Percentiles rank a stretch among this genome's conserved stretches.
These are phyloP conservation scores for Beauveria sp. DNA, from an alignment of 2,329 filamentous ascomycete species.

Conservation along the genomic window DNA sequence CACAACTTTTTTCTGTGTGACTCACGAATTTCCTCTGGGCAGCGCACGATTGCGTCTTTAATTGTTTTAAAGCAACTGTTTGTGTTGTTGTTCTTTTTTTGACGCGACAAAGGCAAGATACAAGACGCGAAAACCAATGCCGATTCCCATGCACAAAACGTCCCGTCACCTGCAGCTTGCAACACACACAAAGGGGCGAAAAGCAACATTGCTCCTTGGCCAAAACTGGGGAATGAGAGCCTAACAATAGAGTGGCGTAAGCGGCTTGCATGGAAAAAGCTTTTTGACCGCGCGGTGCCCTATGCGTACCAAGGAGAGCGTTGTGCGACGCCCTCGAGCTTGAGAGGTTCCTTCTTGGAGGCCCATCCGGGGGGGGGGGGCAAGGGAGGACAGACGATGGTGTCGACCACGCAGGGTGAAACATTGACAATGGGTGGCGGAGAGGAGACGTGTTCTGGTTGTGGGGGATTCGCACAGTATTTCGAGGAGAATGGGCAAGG, in stretches of 20 bases:
- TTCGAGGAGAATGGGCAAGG: too few relatives aligned
- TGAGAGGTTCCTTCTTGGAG: not conserved
- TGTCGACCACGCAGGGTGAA: conserved; percentile 6
- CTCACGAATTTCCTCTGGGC: not conserved
- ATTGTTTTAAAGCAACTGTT: not conserved
- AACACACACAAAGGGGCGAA: too few relatives aligned
- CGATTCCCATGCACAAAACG: not conserved
- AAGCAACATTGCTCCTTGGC: too few relatives aligned
- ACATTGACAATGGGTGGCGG: not conserved
- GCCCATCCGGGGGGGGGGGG: not conserved
- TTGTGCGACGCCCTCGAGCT: not conserved
- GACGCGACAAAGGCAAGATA: not conserved
- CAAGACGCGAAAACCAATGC: not conserved
- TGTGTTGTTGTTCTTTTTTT: not conserved
- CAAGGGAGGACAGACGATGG: not conserved
- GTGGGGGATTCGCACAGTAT: too few relatives aligned
- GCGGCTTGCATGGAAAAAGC: not conserved
- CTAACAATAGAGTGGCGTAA: not conserved
- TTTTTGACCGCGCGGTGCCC: too few relatives aligned
- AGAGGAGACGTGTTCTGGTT: not conserved
- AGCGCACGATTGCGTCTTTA: not conserved
- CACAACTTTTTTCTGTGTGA: not conserved
- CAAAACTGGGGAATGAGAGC: not conserved
- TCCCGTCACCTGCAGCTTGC: too few relatives aligned
- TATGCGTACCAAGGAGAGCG: too few relatives aligned